phyloP scores from a whole-genome alignment of 257 asterid genomes.

The Prunella vulgaris region DNA sequence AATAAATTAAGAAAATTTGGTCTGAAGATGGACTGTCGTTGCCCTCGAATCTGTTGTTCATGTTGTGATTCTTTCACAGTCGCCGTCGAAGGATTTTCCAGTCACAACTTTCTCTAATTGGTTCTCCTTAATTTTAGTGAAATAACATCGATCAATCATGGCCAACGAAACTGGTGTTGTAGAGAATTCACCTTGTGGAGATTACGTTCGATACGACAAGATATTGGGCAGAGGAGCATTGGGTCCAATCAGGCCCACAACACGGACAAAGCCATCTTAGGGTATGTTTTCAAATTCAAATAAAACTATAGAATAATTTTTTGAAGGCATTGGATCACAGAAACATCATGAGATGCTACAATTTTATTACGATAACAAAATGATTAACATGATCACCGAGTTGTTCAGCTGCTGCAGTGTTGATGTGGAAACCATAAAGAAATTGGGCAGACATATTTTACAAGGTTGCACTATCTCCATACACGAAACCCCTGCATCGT shows the following conservation, averaged over 20 bases:
- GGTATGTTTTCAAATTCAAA: too few species aligned
- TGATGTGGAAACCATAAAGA: conserved; percentile 22
- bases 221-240: conserved; percentile 41
- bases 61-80: conserved; percentile 25
- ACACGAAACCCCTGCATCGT: conserved; percentile 21
- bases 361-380: conserved; percentile 14
- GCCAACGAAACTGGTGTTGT: background rate
- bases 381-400: conserved; percentile 34
- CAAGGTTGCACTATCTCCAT: conserved; percentile 34
- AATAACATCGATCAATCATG: too few species aligned
- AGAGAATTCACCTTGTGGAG: conserved; percentile 34
- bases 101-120: background rate
- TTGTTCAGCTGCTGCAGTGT: conserved; percentile 27
- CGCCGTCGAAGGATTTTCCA: conserved; percentile 27
- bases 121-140: too few species aligned
- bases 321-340: conserved; percentile 33
- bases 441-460: conserved; percentile 35
- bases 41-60: background rate
- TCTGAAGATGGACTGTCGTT: conserved; percentile 12
- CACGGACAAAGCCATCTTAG: too few species aligned
- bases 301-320: too few species aligned
- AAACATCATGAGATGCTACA: conserved; percentile 35
- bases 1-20: too few species aligned
- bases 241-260: conserved; percentile 29
- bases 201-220: conserved; percentile 23